Percentiles rank a stretch among this genome's conserved stretches.
Conservation (phyloP, 2,329 filamentous ascomycete genomes). For the Ilyonectria destructans region DNA sequence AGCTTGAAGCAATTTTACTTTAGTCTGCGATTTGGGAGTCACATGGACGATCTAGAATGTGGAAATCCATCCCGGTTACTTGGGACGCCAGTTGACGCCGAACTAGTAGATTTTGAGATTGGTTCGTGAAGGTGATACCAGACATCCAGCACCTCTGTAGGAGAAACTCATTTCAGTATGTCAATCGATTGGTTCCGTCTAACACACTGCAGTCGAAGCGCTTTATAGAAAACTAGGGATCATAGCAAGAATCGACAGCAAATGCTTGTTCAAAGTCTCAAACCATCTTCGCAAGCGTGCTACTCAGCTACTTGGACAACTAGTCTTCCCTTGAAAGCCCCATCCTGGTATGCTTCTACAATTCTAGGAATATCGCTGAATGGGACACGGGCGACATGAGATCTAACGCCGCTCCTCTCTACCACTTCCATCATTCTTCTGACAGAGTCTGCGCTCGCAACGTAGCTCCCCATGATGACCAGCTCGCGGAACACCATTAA, state of each 20-base stretch:
- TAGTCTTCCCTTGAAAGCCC: slow-evolving; percentile 50
- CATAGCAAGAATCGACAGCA: not conserved
- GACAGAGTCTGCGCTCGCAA: slow-evolving; percentile 49
- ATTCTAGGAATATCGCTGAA: slow-evolving; percentile 49
- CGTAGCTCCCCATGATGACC: slow-evolving; percentile 52
- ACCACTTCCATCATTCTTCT: slow-evolving; percentile 53
- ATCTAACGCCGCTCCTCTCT: slow-evolving; percentile 44
- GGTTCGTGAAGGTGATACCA: not conserved
- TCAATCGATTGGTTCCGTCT: not conserved
- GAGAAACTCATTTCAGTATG: no score
- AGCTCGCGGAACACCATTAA: slow-evolving; percentile 52
- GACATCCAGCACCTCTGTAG: not conserved
- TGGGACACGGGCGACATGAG: slow-evolving; percentile 47
- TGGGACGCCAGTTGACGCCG: not conserved
- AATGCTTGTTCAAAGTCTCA: no score
- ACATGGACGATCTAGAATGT: not conserved
- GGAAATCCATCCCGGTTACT: not conserved
- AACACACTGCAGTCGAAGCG: not conserved
- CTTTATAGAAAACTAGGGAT: not conserved
- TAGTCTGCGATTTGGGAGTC: not conserved
- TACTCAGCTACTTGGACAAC: slow-evolving; percentile 46
- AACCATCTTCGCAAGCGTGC: not conserved
- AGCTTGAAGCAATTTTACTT: no score
- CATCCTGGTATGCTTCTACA: slow-evolving; percentile 48
- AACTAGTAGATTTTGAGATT: not conserved